Conservation (phyloP, 139 green algal species). For the Yamagishiella unicocca region DNA sequence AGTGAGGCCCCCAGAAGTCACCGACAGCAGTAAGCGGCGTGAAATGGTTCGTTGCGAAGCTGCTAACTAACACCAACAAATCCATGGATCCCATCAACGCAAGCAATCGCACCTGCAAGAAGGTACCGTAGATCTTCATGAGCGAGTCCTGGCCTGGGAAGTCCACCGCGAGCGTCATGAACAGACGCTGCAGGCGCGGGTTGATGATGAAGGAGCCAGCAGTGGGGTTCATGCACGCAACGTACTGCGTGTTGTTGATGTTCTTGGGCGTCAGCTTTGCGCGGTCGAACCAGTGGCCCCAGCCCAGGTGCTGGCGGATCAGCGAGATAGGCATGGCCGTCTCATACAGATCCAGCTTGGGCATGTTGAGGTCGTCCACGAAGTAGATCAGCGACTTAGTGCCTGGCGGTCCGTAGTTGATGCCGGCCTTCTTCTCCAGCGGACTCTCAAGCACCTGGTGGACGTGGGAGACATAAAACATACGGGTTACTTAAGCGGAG, state of each 20-base stretch:
- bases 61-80: too few species aligned
- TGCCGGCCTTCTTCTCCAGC: constrained; percentile 93
- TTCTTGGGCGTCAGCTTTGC: constrained; percentile 93
- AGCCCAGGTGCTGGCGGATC: constrained; percentile 93
- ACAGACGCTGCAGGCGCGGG: constrained; percentile 92
- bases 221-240: constrained; percentile 94
- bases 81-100: too few species aligned
- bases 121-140: constrained; percentile 94
- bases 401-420: constrained; percentile 89
- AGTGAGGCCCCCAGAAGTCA: too few species aligned
- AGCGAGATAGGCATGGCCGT: constrained; percentile 94
- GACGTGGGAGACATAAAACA: too few species aligned
- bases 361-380: constrained; percentile 94
- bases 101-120: constrained; percentile 67
- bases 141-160: constrained; percentile 89
- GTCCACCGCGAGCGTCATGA: constrained; percentile 93
- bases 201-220: constrained; percentile 93
- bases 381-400: constrained; percentile 93
- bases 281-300: constrained; percentile 93
- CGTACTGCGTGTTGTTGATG: constrained; percentile 90
- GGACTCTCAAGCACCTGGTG: constrained; percentile 86
- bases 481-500: background rate
- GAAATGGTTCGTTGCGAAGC: too few species aligned
- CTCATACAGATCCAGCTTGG: constrained; percentile 91
- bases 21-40: too few species aligned